Evolutionary conservation across 768 basidiomycete species (phyloP), one percentile per base, ranked within the genome.

Genomic region (Phaffia tasmanica): DNA sequence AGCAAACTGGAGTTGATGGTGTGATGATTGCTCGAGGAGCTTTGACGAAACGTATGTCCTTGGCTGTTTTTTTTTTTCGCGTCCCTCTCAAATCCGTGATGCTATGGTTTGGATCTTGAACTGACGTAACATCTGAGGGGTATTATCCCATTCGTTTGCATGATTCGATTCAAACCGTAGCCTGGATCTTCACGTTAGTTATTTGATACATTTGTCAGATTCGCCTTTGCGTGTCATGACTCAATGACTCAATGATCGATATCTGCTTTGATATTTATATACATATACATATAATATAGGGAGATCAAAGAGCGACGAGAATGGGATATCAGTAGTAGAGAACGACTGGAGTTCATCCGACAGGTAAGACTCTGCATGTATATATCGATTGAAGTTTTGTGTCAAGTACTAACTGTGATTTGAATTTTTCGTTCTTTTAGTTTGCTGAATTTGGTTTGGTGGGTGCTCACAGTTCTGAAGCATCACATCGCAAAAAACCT

Each of bases 21-120:
- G 81, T 97, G 54, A 98, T 99, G 95, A 82, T 97, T 47, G 95
- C 85, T 0, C 81, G 95, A 25, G 95, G 95, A 0, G 94, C 92
- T 0, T 79, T 98, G 58, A 95, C 98, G 76, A 99, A 99, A 76
- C 75, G 76, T 35, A 78, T 77, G 78, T 70, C 72, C 42, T 73
- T 72, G 65, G 71, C 59, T 35, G 35, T 42, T 4, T 42, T 11
- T 42, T 42, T 11, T 42, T 42, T 60, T 54, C 21, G 9, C 35
- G 19, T 64, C 21, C n/a, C n/a, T n/a, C n/a, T n/a, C n/a, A n/a
- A n/a, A n/a, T n/a, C n/a, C n/a, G n/a, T n/a, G n/a, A n/a, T n/a
- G n/a, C n/a, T n/a, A n/a, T n/a, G n/a, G n/a, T n/a, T n/a, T n/a
- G n/a, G n/a, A 16, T 30, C 35, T 55, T 16, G 19, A 14, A 3